A percentile compares a stretch with the other conserved stretches of the same genome.
phyloP scores from a whole-genome alignment of 257 asterid species.

The Solanum microdontum region DNA sequence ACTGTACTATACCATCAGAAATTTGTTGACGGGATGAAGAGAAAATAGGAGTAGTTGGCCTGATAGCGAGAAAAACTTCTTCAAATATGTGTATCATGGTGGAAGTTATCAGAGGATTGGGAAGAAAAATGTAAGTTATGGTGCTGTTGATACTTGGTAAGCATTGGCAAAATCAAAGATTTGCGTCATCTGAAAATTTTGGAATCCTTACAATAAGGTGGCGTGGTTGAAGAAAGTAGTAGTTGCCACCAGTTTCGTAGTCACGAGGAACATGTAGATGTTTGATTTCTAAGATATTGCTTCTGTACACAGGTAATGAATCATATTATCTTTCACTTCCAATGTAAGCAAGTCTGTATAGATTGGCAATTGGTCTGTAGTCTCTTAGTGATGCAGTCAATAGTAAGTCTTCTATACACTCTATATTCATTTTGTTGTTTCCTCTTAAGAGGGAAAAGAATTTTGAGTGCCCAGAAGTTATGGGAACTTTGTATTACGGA shows the following conservation, averaged over 20 bases:
- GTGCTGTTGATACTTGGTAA: not conserved
- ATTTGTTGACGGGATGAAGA: slow-evolving; percentile 4
- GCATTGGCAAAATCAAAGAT: not conserved
- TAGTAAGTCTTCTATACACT: not conserved
- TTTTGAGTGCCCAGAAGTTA: not conserved
- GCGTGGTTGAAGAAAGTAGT: not conserved
- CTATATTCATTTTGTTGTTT: not conserved
- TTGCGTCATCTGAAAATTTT: not conserved
- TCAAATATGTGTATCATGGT: slow-evolving; percentile 7
- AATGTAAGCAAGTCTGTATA: slow-evolving; percentile 24
- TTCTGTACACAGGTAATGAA: slow-evolving; percentile 19
- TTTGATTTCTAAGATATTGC: not conserved
- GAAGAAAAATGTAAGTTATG: not conserved
- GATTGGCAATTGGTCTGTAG: slow-evolving; percentile 12
- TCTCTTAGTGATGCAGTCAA: not conserved
- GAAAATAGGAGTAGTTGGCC: slow-evolving; percentile 13
- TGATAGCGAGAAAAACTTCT: slow-evolving; percentile 4
- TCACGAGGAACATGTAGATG: not conserved
- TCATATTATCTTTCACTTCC: slow-evolving; percentile 5
- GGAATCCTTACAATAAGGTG: not conserved
- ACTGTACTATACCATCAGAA: slow-evolving; percentile 19
- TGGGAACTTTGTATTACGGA: not conserved
- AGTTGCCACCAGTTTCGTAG: not conserved
- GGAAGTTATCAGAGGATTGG: not conserved
- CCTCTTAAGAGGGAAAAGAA: not conserved